Evolutionary conservation across 2,329 filamentous ascomycete species (phyloP).

Genomic region (Aaosphaeria arxii): DNA sequence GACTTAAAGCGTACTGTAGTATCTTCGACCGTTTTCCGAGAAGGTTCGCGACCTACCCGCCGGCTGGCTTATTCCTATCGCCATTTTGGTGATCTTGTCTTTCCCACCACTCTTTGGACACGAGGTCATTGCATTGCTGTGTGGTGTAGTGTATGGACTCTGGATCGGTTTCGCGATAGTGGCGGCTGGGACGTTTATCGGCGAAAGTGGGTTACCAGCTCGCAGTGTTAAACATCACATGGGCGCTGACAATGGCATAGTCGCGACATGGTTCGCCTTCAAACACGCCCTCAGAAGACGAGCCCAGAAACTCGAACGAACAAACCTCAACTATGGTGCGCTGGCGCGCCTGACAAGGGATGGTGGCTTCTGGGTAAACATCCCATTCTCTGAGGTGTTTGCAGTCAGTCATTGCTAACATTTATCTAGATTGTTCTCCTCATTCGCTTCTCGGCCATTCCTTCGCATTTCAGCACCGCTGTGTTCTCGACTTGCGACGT

Average conservation of each 20-base stretch:
- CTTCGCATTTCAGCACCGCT: constrained; percentile 34
- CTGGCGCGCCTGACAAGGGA: constrained; percentile 16
- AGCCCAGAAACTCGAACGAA: constrained; percentile 30
- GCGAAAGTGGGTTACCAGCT: constrained; percentile 13
- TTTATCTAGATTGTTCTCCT: constrained; percentile 22
- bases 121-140: constrained; percentile 31
- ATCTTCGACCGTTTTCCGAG: constrained; percentile 33
- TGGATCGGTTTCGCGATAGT: constrained; percentile 35
- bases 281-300: constrained; percentile 27
- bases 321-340: constrained; percentile 35
- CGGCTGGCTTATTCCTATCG: constrained; percentile 34
- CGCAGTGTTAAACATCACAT: too few relatives aligned
- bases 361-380: constrained; percentile 3
- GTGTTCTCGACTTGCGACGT: constrained; percentile 37
- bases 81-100: constrained; percentile 27
- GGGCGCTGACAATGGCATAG: background rate
- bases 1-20: constrained; percentile 8
- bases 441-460: constrained; percentile 33
- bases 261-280: constrained; percentile 37
- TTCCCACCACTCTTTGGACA: constrained; percentile 36
- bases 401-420: too few relatives aligned
- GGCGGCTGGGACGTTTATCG: constrained; percentile 32
- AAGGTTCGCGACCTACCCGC: constrained; percentile 32
- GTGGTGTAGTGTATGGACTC: constrained; percentile 33
- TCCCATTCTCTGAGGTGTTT: constrained; percentile 32